A percentile compares a stretch with the other conserved stretches of the same genome.
Evolutionary conservation across 495 filamentous ascomycete genomes (phyloP).

Genomic region (Aspergillus ellipticus): DNA sequence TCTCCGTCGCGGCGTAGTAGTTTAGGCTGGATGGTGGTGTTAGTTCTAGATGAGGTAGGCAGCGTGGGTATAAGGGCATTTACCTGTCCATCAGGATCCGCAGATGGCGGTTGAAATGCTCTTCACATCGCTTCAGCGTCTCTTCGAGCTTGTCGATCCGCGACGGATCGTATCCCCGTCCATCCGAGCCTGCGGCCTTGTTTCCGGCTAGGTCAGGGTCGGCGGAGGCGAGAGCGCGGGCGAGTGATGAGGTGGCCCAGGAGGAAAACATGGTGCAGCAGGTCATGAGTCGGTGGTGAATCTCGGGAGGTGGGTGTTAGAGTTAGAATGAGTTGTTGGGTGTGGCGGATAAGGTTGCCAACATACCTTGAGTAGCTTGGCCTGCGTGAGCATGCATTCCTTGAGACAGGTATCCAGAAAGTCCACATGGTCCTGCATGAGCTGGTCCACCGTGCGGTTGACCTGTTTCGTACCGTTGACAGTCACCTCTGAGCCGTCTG

Average conservation of each 20-base stretch:
- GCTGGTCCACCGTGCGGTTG: conserved; percentile 87
- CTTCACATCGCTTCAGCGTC: conserved; percentile 81
- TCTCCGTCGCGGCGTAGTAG: conserved; percentile 96
- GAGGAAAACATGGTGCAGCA: conserved; percentile 90
- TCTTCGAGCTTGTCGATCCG: conserved; percentile 78
- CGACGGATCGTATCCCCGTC: conserved; percentile 51
- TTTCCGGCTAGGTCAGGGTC: conserved; percentile 67
- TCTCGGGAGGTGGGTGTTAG: conserved; percentile 57
- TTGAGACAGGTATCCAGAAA: conserved; percentile 97
- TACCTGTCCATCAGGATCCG: conserved; percentile 84
- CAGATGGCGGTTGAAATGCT: conserved; percentile 84
- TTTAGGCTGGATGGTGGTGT: conserved; percentile 52
- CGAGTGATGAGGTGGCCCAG: conserved; percentile 71
- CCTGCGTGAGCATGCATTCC: conserved; percentile 98
- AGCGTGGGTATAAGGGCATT: no score
- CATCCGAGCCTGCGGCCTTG: conserved; percentile 30
- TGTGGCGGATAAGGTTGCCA: not conserved
- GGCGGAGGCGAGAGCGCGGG: conserved; percentile 70
- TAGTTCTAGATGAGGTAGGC: not conserved
- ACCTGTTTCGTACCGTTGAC: conserved; percentile 48
- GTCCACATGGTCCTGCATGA: conserved; percentile 99
- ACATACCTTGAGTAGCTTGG: conserved; percentile 81
- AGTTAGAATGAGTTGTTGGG: conserved; percentile 22
- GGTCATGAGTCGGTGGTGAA: conserved; percentile 90
- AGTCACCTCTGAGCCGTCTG: conserved; percentile 46